Percentiles rank a stretch among this genome's conserved stretches.
phyloP scores from a whole-genome alignment of 2,329 filamentous ascomycete genomes.

The Penicillium sp. region DNA sequence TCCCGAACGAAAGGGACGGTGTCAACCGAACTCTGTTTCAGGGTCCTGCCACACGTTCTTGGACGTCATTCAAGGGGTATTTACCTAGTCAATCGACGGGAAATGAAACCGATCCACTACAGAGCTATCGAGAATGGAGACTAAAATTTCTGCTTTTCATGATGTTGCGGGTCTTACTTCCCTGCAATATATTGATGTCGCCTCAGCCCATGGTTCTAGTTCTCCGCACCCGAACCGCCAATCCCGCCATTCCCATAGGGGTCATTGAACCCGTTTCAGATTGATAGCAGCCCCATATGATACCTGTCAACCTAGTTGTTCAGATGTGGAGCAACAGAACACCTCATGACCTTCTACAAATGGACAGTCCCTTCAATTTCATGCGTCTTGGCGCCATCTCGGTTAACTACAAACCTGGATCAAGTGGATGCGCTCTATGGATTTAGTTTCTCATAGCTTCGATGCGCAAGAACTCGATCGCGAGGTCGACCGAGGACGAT shows the following conservation, averaged over 20 bases:
- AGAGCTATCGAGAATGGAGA: not conserved
- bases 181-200: not conserved
- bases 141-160: not conserved
- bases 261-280: conserved; percentile 8
- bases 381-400: not conserved
- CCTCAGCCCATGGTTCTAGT: conserved; percentile 1
- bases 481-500: not conserved
- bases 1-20: conserved; percentile 4
- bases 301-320: not conserved
- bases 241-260: not conserved
- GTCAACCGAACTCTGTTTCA: conserved; percentile 12
- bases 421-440: not conserved
- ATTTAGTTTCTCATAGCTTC: not conserved
- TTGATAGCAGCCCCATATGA: conserved; percentile 2
- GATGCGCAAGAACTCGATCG: conserved; percentile 1
- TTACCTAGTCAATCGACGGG: no score
- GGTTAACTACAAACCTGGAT: not conserved
- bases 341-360: not conserved
- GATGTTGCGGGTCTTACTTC: not conserved
- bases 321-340: not conserved
- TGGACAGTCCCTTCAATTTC: not conserved
- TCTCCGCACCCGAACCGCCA: conserved; percentile 3
- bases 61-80: conserved; percentile 1
- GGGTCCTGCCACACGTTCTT: not conserved
- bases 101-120: not conserved